Evolutionary conservation across 2,329 filamentous ascomycete species (phyloP), one percentile per base, ranked within the genome.

Genomic region (Incumbomyces delicatus): DNA sequence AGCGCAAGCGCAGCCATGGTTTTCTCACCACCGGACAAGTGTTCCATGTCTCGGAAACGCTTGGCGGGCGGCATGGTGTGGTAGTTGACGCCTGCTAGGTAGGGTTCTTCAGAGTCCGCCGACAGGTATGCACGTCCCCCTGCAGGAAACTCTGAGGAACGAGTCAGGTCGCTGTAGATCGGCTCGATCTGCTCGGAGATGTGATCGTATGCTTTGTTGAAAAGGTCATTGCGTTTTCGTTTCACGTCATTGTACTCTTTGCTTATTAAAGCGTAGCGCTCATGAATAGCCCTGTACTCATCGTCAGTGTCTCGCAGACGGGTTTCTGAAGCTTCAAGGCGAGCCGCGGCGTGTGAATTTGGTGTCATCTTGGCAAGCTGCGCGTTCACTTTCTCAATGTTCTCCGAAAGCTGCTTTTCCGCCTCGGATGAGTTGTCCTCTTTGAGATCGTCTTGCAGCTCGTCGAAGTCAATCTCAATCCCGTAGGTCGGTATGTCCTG

Each of bases 11-110:
- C 92, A 1, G 92, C 92, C 83, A 98, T 98, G 0, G 92, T 98
- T 74, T 98, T 98, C 69, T 98, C 92, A 47, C 92, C 92, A 59
- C 92, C 92, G 1, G 87, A 95, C 8, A 98, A 73, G 63, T 95
- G 92, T 66, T 98, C 92, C 92, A 98, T 98, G 65, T 98, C 94
- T 58, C 92, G 80, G 77, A 98, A 98, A 38, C 92, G 87, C 71
- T 98, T 98, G 52, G 95, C 79, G 1, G 92, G 92, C 16, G 92
- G 92, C 89, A 96, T 98, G 52, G 92, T 94, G 63, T 96, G 89
- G 67, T 98, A 98, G 62, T 95, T 95, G 67, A 98, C 88, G 29
- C 92, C 92, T 34, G 86, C 87, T 3, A 95, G 78, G 64, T 96
- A 98, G 1, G 92, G 92, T 60, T 94, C 90, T 53, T 95, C 88